A percentile compares a stretch with the other conserved stretches of the same genome.
phyloP scores from a whole-genome alignment of 345 rosid species.

The Theobroma cacao region DNA sequence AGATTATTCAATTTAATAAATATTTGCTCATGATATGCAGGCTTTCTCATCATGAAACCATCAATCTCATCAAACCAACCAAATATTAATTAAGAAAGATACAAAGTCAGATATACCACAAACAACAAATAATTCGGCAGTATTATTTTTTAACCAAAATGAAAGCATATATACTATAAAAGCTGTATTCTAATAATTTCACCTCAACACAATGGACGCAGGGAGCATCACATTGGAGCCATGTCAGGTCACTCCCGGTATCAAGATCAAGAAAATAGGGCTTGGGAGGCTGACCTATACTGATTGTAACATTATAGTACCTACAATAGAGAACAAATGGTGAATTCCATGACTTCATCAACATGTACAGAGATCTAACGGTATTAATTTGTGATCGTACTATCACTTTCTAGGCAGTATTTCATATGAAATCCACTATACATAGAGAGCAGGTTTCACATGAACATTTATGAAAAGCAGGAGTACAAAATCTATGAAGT shows the following conservation, averaged over 20 bases:
- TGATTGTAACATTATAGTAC: conserved; percentile 70
- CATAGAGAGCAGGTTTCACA: background rate
- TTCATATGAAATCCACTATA: background rate
- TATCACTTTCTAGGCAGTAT: background rate
- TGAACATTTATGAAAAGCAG: background rate
- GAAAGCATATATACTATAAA: background rate
- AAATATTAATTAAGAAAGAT: background rate
- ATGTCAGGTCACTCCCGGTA: conserved; percentile 94
- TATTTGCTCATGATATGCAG: background rate
- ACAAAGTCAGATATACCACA: background rate
- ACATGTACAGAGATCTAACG: background rate
- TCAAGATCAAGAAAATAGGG: conserved; percentile 94
- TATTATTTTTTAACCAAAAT: background rate
- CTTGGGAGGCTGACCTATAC: conserved; percentile 71
- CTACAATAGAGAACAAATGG: conserved; percentile 34
- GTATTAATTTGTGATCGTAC: background rate
- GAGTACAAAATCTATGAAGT: background rate
- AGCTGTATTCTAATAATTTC: background rate
- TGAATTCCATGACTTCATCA: background rate
- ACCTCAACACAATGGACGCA: conserved; percentile 66
- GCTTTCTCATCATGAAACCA: background rate
- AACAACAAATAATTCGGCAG: background rate
- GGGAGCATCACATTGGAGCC: conserved; percentile 97
- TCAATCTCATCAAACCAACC: background rate
- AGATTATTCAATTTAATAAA: background rate